Evolutionary conservation across 164 flowering plant species (phyloP).

Genomic region (Euptelea pleiosperma): DNA sequence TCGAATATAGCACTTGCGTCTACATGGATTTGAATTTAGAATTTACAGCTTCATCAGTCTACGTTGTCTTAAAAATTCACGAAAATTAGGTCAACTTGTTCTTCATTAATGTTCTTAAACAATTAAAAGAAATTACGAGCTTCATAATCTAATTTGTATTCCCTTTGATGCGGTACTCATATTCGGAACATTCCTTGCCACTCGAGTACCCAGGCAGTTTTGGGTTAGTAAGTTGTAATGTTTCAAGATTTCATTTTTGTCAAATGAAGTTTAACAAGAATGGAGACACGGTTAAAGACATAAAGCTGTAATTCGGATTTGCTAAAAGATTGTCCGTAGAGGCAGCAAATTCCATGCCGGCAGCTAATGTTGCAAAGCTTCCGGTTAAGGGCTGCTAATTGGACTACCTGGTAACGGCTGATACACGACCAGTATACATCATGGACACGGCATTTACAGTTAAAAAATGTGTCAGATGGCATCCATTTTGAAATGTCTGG

Average conservation of each 20-base stretch:
- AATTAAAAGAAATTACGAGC: neutral
- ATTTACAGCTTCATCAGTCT: neutral
- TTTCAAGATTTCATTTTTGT: neutral
- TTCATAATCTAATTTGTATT: neutral
- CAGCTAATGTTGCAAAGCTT: neutral
- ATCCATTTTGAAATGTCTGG: no score
- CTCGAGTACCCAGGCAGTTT: neutral
- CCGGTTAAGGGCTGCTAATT: neutral
- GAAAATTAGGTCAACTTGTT: neutral
- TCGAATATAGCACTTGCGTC: neutral
- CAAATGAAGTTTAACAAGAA: no score
- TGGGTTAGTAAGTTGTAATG: neutral
- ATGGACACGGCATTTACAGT: no score
- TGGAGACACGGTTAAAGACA: no score
- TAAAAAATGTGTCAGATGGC: no score
- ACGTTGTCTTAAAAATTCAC: no score
- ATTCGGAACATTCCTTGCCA: neutral
- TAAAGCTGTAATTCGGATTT: no score
- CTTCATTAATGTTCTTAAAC: neutral
- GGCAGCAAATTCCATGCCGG: neutral
- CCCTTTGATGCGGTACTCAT: neutral
- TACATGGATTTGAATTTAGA: neutral
- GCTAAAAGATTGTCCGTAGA: neutral
- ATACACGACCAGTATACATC: no score
- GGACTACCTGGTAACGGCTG: no score